Conservation (phyloP, 495 filamentous ascomycete genomes). For the Xylaria flabelliformis region DNA sequence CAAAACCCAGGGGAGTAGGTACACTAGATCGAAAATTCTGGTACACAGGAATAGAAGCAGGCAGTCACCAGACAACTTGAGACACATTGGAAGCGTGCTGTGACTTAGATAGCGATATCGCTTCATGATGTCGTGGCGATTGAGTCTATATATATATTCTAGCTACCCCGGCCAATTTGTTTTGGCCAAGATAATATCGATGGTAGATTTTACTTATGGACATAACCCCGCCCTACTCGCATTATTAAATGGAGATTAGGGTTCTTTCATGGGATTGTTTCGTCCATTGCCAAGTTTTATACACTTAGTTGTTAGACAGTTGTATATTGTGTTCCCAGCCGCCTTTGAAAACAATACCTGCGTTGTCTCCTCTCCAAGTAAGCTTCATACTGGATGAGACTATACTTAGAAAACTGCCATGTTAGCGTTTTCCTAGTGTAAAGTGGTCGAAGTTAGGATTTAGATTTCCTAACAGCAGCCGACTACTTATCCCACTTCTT, state of each 20-base stretch:
- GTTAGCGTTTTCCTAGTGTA: neutral
- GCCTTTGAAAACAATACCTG: neutral
- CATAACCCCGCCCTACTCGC: neutral
- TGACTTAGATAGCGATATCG: neutral
- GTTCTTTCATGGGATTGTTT: neutral
- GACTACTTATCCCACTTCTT: constrained; percentile 56
- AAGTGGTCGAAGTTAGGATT: neutral
- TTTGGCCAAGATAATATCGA: neutral
- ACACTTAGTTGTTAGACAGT: neutral
- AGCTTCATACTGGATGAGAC: neutral
- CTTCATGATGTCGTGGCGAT: constrained; percentile 2
- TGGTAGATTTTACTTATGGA: neutral
- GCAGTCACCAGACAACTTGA: neutral
- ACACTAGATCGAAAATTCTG: neutral
- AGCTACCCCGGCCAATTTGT: neutral
- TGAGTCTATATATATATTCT: neutral
- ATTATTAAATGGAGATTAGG: neutral
- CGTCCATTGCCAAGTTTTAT: neutral
- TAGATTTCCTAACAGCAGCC: constrained; percentile 2
- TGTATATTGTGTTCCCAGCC: neutral
- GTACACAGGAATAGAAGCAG: neutral
- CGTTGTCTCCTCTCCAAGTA: neutral
- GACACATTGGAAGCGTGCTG: neutral
- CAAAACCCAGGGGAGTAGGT: neutral
- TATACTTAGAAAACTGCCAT: neutral